These are phyloP conservation scores for Neocucurbitaria cava DNA, from an alignment of 2,329 filamentous ascomycete genomes.

Conservation along the genomic window DNA sequence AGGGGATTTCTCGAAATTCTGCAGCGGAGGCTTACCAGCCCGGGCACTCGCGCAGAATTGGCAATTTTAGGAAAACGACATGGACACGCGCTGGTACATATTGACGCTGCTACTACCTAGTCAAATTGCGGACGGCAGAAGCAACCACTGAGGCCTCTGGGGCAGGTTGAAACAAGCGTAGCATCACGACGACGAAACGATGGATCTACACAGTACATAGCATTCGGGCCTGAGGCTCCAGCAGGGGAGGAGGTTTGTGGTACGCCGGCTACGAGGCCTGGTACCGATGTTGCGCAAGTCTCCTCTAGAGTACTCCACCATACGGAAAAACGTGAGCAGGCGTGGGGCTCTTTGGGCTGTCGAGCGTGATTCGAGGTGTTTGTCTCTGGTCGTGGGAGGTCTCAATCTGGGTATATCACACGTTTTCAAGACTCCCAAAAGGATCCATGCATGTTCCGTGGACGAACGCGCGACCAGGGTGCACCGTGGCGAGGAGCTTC, in stretches of 20 bases:
- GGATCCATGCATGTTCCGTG: constrained; percentile 1
- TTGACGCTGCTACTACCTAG: not conserved
- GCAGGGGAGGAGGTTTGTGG: constrained; percentile 33
- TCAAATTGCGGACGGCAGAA: constrained; percentile 12
- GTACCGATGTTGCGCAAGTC: constrained; percentile 38
- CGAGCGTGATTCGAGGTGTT: constrained; percentile 1
- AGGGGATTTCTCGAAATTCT: constrained; percentile 33
- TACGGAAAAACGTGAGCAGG: constrained; percentile 31
- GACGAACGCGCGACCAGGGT: constrained; percentile 18
- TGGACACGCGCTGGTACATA: constrained; percentile 21
- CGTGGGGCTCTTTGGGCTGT: constrained; percentile 17
- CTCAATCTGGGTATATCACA: not conserved
- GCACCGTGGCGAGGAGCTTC: constrained; percentile 13
- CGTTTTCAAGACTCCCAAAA: constrained; percentile 6
- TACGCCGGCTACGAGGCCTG: constrained; percentile 33
- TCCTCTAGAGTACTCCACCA: constrained; percentile 36
- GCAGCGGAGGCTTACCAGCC: constrained; percentile 21
- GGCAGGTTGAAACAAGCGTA: constrained; percentile 17
- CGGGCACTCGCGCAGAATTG: constrained; percentile 24
- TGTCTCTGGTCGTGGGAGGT: not conserved
- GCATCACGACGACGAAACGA: constrained; percentile 25
- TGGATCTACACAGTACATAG: constrained; percentile 9
- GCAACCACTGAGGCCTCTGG: constrained; percentile 8
- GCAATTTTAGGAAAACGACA: constrained; percentile 29
- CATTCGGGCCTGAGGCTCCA: constrained; percentile 20